Evolutionary conservation across 345 rosid genomes (phyloP).

Genomic region (Syzygium jambos): DNA sequence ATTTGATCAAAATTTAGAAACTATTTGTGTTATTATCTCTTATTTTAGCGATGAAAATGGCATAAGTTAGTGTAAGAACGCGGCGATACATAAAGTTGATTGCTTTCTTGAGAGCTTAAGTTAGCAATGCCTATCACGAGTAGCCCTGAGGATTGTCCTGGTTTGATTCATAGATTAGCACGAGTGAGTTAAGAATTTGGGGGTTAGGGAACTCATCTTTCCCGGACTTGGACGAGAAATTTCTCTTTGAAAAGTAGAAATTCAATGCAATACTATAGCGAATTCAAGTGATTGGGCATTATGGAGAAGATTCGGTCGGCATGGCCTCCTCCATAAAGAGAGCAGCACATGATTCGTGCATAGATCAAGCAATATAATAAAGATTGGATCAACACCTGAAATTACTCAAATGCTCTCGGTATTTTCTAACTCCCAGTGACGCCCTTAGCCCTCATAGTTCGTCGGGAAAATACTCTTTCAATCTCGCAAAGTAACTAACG

Average conservation of each 20-base stretch:
- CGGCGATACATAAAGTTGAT: not conserved
- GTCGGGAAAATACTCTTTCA: no score
- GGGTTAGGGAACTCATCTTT: not conserved
- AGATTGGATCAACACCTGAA: not conserved
- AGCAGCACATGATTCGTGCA: not conserved
- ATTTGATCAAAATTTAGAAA: no score
- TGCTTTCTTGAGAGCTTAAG: not conserved
- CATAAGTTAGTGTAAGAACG: not conserved
- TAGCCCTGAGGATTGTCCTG: not conserved
- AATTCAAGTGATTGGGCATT: not conserved
- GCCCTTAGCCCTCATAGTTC: not conserved
- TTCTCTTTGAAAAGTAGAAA: not conserved
- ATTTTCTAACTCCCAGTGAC: no score
- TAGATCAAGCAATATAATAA: not conserved
- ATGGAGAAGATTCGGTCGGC: not conserved
- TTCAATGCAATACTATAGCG: not conserved
- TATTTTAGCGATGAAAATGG: not conserved
- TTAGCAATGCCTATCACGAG: not conserved
- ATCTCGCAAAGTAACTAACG: not conserved
- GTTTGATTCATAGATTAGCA: not conserved
- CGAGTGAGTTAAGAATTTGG: not conserved
- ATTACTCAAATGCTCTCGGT: not conserved
- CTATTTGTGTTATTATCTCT: no score
- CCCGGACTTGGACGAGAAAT: not conserved
- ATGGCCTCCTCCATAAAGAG: not conserved